A percentile compares a stretch with the other conserved stretches of the same genome.
Evolutionary conservation across 768 basidiomycete genomes (phyloP).

Genomic region (Boletus speciosus): DNA sequence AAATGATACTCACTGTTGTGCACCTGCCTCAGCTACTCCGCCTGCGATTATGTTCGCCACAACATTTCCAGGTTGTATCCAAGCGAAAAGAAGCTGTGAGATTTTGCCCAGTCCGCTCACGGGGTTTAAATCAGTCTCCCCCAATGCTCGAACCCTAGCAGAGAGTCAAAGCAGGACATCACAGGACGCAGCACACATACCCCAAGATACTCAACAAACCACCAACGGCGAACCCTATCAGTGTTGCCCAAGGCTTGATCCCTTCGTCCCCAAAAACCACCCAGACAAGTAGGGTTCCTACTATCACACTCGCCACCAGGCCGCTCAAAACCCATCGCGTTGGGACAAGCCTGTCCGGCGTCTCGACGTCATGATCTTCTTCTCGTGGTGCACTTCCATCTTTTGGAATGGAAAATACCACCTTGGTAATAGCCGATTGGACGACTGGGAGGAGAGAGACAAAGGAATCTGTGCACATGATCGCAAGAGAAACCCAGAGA

Average conservation of each 20-base stretch:
- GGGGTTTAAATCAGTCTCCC: slow-evolving; percentile 93
- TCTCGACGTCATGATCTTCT: slow-evolving; percentile 67
- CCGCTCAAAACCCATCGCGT: slow-evolving; percentile 73
- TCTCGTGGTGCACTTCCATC: slow-evolving; percentile 13
- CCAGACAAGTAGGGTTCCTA: slow-evolving; percentile 83
- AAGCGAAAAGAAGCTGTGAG: slow-evolving; percentile 90
- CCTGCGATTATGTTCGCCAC: slow-evolving; percentile 99
- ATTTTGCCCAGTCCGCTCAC: slow-evolving; percentile 94
- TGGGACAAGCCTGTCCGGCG: slow-evolving; percentile 78
- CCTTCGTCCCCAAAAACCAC: slow-evolving; percentile 85
- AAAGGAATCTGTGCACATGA: slow-evolving; percentile 92
- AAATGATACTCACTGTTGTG: slow-evolving; percentile 63
- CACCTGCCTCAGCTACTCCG: slow-evolving; percentile 95
- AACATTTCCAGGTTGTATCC: slow-evolving; percentile 91
- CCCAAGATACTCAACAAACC: slow-evolving; percentile 85
- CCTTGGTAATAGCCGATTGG: slow-evolving; percentile 46
- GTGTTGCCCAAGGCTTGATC: slow-evolving; percentile 93
- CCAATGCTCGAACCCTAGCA: slow-evolving; percentile 82
- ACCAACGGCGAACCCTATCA: slow-evolving; percentile 80
- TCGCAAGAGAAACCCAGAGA: slow-evolving; percentile 92
- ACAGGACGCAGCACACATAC: slow-evolving; percentile 38
- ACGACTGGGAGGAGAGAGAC: slow-evolving; percentile 80
- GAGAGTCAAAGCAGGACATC: slow-evolving; percentile 4
- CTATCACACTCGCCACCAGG: slow-evolving; percentile 51
- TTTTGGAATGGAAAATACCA: slow-evolving; percentile 29